Evolutionary conservation across 1,139 yeast species (phyloP), one percentile per base, ranked within the genome.

Genomic region (Suhomyces bribrorum): DNA sequence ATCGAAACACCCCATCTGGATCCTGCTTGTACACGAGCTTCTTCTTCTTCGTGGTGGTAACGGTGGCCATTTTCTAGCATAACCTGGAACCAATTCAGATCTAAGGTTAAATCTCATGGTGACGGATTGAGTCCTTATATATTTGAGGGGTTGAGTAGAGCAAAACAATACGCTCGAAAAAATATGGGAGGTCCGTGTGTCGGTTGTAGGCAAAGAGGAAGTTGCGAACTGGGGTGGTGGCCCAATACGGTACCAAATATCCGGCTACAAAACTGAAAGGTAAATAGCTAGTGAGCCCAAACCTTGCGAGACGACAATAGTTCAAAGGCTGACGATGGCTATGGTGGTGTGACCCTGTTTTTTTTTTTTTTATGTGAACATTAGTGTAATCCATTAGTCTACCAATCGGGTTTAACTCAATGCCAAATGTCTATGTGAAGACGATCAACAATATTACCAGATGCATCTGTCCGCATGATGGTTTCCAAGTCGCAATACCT

Each of bases 1-100:
- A 52, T n/a, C 73, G 53, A 42, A 66, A 69, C 5, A 68, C 71
- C 3, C 75, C 75, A 46, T 69, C 75, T 7, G 69, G 62, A 43
- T 64, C 73, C 45, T 66, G 72, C 41, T 63, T 62, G 47, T 69
- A 69, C 7, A 68, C 64, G 18, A 68, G 49, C 43, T 64, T 66
- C 46, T 62, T 64, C 45, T 45, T 39, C 37, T 44, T 47, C 26
- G 47, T 42, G 14, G 49, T 46, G n/a, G 51, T 48, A 3, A 45
- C 44, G 6, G 49, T 46, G 23, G 43, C 43, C 49, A 46, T 46
- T 20, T n/a, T 20, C 4, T 20, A 20, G 23, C 23, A 20, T 20
- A 20, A 4, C 6, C 23, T n/a, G 23, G 23, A 20, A 8, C 23
- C 8, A 20, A 20, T 8, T 20, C 4, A 3, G 23, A 20, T 20